Evolutionary conservation across 768 basidiomycete species (phyloP).

Genomic region (Tylopilus felleus): DNA sequence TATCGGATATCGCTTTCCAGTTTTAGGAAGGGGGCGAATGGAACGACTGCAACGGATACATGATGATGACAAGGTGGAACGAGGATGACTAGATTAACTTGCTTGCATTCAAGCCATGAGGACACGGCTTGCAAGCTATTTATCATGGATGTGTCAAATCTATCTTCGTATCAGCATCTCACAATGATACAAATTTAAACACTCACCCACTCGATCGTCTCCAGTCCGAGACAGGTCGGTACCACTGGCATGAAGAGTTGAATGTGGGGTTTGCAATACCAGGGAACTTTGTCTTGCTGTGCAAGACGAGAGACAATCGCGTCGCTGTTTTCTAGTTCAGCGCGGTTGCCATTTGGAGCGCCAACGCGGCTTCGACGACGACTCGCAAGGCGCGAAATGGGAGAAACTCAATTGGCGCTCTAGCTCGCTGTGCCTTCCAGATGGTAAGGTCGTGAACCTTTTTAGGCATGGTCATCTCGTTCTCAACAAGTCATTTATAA

Average conservation of each 20-base stretch:
- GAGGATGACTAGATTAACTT: conserved; percentile 40
- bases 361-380: no score
- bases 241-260: conserved; percentile 58
- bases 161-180: conserved; percentile 1
- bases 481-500: no score
- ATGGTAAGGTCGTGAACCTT: neutral
- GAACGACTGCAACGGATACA: conserved; percentile 50
- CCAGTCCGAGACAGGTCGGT: conserved; percentile 33
- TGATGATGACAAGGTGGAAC: conserved; percentile 49
- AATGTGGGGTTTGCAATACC: conserved; percentile 63
- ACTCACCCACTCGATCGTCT: conserved; percentile 19
- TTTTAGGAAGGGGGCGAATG: conserved; percentile 25
- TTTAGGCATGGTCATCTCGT: no score
- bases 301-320: conserved; percentile 18
- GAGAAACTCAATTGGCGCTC: no score
- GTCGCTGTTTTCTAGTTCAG: neutral
- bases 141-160: conserved; percentile 50
- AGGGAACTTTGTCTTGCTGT: conserved; percentile 49
- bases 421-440: neutral
- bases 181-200: neutral
- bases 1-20: conserved; percentile 8
- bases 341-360: no score
- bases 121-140: conserved; percentile 59
- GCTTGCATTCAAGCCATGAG: conserved; percentile 53
- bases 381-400: no score